Conservation (phyloP, 1,284 basidiomycete species). For the Melampsora americana region DNA sequence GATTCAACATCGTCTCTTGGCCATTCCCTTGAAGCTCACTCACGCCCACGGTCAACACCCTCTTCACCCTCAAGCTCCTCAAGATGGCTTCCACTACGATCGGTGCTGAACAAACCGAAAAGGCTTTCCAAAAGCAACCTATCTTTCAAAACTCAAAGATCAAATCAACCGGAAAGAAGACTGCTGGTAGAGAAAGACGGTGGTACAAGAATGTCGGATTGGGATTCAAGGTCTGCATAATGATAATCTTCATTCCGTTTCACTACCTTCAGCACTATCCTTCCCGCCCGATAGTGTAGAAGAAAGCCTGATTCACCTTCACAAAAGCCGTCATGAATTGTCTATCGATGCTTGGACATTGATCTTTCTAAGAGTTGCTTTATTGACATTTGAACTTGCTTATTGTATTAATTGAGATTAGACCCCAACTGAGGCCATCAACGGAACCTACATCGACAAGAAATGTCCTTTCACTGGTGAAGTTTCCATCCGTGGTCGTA, state of each 20-base stretch:
- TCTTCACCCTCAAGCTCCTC: neutral
- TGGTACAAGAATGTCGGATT: slow-evolving; percentile 77
- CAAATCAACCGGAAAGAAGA: slow-evolving; percentile 73
- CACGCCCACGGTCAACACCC: neutral
- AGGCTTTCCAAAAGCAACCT: slow-evolving; percentile 89
- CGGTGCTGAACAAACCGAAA: slow-evolving; percentile 45
- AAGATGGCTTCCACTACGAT: slow-evolving; percentile 37
- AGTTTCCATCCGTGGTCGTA: slow-evolving; percentile 97
- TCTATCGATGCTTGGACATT: no score
- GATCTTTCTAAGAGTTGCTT: no score
- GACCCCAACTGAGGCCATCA: slow-evolving; percentile 93
- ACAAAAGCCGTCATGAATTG: no score
- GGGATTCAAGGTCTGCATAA: slow-evolving; percentile 50
- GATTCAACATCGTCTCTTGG: neutral
- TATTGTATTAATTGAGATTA: slow-evolving; percentile 41
- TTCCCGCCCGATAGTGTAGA: neutral
- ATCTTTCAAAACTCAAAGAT: slow-evolving; percentile 97
- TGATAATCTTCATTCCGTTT: neutral
- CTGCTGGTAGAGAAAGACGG: slow-evolving; percentile 87
- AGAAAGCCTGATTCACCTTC: neutral
- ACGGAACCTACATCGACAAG: slow-evolving; percentile 98
- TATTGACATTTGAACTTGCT: neutral
- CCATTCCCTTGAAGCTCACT: neutral
- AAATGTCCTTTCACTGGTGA: slow-evolving; percentile 76
- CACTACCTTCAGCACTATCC: neutral